These are phyloP conservation scores for Syzygium grande DNA, from an alignment of 345 rosid species.

Conservation along the genomic window DNA sequence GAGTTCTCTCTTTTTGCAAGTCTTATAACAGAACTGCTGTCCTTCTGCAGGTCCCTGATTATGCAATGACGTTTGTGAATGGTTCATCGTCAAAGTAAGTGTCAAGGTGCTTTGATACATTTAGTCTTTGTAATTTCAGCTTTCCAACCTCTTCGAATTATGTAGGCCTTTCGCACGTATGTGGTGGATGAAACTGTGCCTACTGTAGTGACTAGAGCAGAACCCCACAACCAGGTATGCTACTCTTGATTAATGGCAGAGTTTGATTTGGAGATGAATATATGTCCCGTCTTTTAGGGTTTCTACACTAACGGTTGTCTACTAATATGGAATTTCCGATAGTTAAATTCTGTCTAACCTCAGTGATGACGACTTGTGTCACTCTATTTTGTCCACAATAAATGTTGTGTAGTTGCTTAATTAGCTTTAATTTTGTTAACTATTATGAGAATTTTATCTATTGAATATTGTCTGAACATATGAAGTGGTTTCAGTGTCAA, in stretches of 20 bases:
- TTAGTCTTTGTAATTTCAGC: background rate
- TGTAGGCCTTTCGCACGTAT: constrained; percentile 68
- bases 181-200: constrained; percentile 86
- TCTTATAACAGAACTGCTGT: background rate
- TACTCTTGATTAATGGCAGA: background rate
- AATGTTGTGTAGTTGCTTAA: background rate
- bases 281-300: background rate
- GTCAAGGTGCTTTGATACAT: background rate
- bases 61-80: constrained; percentile 29
- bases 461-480: background rate
- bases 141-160: background rate
- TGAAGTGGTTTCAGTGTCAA: background rate
- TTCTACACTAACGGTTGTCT: background rate
- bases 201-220: constrained; percentile 71
- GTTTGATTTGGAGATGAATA: background rate
- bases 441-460: background rate
- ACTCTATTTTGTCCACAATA: background rate
- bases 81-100: constrained; percentile 39
- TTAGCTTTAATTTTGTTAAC: background rate
- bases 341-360: background rate
- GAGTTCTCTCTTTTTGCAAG: background rate
- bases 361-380: background rate
- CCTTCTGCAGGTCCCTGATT: constrained; percentile 33
- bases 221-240: constrained; percentile 64
- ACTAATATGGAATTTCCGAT: background rate